These are phyloP conservation scores for Klebsormidium nitens DNA, from an alignment of 139 green algal species.

Conservation along the genomic window DNA sequence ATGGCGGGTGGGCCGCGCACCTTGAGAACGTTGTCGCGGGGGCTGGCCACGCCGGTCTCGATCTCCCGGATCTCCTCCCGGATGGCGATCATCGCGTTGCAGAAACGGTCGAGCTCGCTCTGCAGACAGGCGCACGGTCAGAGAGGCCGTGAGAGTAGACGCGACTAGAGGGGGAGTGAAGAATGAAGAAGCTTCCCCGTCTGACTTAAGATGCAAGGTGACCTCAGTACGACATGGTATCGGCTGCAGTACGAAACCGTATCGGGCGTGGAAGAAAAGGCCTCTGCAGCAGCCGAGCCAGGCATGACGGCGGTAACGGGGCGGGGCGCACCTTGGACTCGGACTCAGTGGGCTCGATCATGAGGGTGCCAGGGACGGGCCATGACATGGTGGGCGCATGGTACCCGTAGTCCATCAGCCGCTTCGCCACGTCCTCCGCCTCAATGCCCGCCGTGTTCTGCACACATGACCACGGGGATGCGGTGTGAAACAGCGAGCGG, in stretches of 20 bases:
- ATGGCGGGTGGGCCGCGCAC: too few relatives aligned
- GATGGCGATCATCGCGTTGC: constrained; percentile 94
- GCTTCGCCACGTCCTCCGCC: constrained; percentile 95
- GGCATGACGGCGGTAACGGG: too few relatives aligned
- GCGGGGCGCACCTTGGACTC: constrained; percentile 73
- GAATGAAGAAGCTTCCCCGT: too few relatives aligned
- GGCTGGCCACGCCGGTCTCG: constrained; percentile 58
- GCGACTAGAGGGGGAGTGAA: too few relatives aligned
- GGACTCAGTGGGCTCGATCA: constrained; percentile 97
- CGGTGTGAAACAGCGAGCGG: too few relatives aligned
- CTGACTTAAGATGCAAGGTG: too few relatives aligned
- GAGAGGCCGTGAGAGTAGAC: too few relatives aligned
- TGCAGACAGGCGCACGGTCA: constrained; percentile 14
- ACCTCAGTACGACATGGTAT: too few relatives aligned
- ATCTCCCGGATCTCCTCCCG: constrained; percentile 82
- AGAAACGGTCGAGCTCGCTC: constrained; percentile 87
- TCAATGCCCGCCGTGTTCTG: constrained; percentile 60
- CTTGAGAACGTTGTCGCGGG: constrained; percentile 87
- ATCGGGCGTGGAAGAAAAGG: too few relatives aligned
- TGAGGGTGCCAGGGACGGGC: constrained; percentile 95
- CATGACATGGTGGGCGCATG: constrained; percentile 99
- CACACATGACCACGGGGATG: too few relatives aligned
- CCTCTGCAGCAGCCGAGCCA: too few relatives aligned
- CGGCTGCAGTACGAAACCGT: too few relatives aligned
- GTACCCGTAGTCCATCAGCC: constrained; percentile 98